These are phyloP conservation scores for Phytophthora cactorum DNA, from an alignment of 352 stramenopile genomes.

Conservation along the genomic window DNA sequence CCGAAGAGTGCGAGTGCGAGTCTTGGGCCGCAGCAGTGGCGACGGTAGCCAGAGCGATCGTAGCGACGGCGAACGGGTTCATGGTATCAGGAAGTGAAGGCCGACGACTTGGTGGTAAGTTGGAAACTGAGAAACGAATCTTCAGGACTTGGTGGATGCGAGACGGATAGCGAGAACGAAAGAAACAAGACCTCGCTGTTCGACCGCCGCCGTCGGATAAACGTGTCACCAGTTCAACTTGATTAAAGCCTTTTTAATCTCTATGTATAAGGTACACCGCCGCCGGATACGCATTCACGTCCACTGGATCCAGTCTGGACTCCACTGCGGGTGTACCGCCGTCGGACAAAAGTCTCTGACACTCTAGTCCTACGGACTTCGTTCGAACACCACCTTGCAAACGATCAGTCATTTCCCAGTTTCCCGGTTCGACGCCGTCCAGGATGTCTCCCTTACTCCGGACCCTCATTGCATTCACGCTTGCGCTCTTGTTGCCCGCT, in stretches of 20 bases:
- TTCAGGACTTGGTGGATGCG: slow-evolving; percentile 7
- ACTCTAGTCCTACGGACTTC: slow-evolving; percentile 7
- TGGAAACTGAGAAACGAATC: slow-evolving; percentile 26
- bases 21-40: slow-evolving; percentile 19
- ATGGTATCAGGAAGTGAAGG: slow-evolving; percentile 17
- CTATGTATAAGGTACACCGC: neutral
- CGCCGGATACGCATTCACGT: slow-evolving; percentile 4
- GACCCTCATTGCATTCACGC: neutral
- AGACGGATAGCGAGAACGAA: neutral
- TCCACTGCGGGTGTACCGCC: neutral
- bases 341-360: slow-evolving; percentile 5
- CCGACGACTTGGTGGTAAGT: slow-evolving; percentile 18
- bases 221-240: slow-evolving; percentile 7
- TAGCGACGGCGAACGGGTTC: slow-evolving; percentile 24
- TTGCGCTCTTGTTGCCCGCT: slow-evolving; percentile 15
- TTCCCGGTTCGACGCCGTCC: neutral
- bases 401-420: slow-evolving; percentile 10
- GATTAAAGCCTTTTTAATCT: slow-evolving; percentile 14
- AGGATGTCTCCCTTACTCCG: slow-evolving; percentile 2
- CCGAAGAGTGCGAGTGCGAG: slow-evolving; percentile 20
- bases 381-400: neutral
- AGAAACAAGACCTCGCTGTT: slow-evolving; percentile 4
- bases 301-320: slow-evolving; percentile 7
- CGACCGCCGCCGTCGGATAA: slow-evolving; percentile 25
- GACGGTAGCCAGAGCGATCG: slow-evolving; percentile 13